Evolutionary conservation across 2,329 filamentous ascomycete genomes (phyloP), one percentile per base, ranked within the genome.

Genomic region (Hypoxylon sp.): DNA sequence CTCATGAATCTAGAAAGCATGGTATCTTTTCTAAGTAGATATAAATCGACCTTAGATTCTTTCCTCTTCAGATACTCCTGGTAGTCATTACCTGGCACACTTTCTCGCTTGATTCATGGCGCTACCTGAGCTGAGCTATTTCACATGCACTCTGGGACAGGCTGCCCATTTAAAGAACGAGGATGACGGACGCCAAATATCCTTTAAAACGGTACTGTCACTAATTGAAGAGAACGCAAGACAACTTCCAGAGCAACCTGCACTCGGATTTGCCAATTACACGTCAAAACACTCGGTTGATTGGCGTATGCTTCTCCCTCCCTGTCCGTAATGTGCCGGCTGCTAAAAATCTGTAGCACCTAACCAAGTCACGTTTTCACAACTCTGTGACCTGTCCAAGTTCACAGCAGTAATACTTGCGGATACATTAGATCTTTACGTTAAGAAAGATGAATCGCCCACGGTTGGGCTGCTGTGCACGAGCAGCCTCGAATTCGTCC

Each of bases 131-230:
- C 60, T 73, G 8, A 89, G 85, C 64, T 89, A 90, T 76, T 90
- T 90, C 73, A 85, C 85, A 2, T 90, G 88, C 75, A 90, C 88
- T 0, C 81, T 91, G 1, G 88, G 86, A 1, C 83, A 90, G 74
- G 87, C 87, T 10, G 78, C 81, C 0, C 67, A 69, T 1, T 70
- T 84, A 17, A 81, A 79, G 17, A 66, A 74, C 17, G 56, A 60
- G 2, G 17, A 44, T 5, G 17, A 5, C 4, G 35, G 20, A 1
- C 68, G 74, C 8, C 73, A 76, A 6, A 80, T 79, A 31, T 76
- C 77, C 0, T 85, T 82, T 70, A 72, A 78, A 2, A 86, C 82
- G 0, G 82, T 89, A 61, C 81, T 82, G 59, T 77, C 84, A 0
- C 81, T 90, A 61, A 76, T 90, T 17, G 82, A 84, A n/a, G 64